Evolutionary conservation across 2,329 filamentous ascomycete species (phyloP).

Genomic region (Aspergillus sp.): DNA sequence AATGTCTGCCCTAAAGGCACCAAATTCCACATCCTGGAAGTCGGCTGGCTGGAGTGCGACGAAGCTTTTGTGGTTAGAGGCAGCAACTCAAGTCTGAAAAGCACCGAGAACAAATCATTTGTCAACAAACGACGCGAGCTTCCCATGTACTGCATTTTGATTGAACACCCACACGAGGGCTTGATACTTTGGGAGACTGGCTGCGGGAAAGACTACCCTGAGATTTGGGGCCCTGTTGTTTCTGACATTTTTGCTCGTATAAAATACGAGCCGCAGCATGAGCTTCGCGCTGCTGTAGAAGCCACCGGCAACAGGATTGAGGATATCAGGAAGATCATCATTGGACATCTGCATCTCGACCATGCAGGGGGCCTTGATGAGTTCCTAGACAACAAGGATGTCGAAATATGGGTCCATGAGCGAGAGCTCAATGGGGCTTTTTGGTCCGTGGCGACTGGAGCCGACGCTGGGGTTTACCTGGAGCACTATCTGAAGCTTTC

Average conservation of each 20-base stretch:
- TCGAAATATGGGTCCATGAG: slow-evolving; percentile 23
- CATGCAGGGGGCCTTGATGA: slow-evolving; percentile 19
- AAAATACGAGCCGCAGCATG: slow-evolving; percentile 17
- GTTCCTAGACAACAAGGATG: slow-evolving; percentile 14
- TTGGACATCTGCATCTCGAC: slow-evolving; percentile 20
- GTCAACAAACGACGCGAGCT: slow-evolving; percentile 18
- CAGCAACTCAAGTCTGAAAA: slow-evolving; percentile 18
- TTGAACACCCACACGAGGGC: slow-evolving; percentile 21
- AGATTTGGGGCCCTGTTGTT: slow-evolving; percentile 13
- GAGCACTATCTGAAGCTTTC: slow-evolving; percentile 18
- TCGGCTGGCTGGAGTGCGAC: slow-evolving; percentile 21
- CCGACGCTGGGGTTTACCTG: slow-evolving; percentile 19
- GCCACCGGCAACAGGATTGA: slow-evolving; percentile 17
- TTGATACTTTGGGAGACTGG: slow-evolving; percentile 21
- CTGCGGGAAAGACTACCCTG: slow-evolving; percentile 18
- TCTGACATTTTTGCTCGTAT: slow-evolving; percentile 19
- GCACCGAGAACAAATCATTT: slow-evolving; percentile 15
- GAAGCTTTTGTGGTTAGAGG: slow-evolving; percentile 18
- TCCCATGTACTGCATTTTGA: slow-evolving; percentile 21
- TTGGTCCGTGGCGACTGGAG: slow-evolving; percentile 21
- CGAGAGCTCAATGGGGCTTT: slow-evolving; percentile 14
- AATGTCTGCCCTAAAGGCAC: slow-evolving; percentile 18
- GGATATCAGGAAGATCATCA: slow-evolving; percentile 19
- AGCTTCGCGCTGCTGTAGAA: slow-evolving; percentile 16
- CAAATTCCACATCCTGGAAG: slow-evolving; percentile 19